phyloP scores from a whole-genome alignment of 441 rosid genomes.

The Erodium texanum region DNA sequence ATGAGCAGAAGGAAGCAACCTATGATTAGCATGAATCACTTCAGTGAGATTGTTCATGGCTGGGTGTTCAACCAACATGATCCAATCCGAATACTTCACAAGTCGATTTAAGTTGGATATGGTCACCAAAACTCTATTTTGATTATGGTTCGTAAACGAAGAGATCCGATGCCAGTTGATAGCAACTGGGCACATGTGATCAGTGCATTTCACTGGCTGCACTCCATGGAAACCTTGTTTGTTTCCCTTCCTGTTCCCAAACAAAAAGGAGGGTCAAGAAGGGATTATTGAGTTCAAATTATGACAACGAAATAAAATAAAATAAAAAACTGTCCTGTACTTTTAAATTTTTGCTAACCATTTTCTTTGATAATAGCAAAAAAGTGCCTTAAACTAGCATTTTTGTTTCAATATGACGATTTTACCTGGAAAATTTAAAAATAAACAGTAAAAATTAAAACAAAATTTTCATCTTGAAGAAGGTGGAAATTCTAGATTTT shows the following conservation, averaged over 20 bases:
- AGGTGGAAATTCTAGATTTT: too few relatives aligned
- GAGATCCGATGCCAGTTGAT: background rate
- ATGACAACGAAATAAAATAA: too few relatives aligned
- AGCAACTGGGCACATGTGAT: slow-evolving; percentile 5
- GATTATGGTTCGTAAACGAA: background rate
- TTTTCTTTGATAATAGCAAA: too few relatives aligned
- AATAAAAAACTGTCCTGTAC: too few relatives aligned
- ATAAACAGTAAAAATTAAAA: too few relatives aligned
- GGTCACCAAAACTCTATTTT: background rate
- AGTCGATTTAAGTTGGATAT: background rate
- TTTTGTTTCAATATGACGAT: too few relatives aligned
- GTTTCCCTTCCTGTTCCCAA: slow-evolving; percentile 1
- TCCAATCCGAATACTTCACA: background rate
- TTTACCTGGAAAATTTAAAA: too few relatives aligned
- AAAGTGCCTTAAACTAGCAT: too few relatives aligned
- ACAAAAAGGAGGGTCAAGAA: background rate
- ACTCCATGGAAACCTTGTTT: background rate
- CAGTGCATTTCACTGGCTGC: background rate
- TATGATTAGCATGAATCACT: background rate
- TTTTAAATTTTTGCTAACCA: too few relatives aligned
- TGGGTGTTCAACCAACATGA: slow-evolving; percentile 5
- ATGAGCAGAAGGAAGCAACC: background rate
- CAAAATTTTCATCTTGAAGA: too few relatives aligned
- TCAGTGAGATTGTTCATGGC: background rate
- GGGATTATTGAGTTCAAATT: background rate